Percentiles rank a stretch among this genome's conserved stretches.
Evolutionary conservation across 345 rosid species (phyloP).

Genomic region (Eucalyptus brandiana): DNA sequence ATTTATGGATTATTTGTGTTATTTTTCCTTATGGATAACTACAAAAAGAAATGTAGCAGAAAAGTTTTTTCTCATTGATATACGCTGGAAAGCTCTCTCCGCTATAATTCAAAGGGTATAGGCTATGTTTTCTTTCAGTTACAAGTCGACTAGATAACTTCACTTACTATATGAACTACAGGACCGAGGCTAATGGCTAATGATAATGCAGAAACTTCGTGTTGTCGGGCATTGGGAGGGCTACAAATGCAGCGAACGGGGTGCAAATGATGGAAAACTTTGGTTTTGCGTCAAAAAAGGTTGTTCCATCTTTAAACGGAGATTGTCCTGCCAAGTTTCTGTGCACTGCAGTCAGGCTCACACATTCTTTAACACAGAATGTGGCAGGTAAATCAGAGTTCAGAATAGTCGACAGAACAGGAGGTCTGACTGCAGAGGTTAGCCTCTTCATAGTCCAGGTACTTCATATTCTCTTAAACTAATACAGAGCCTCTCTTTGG

Average conservation of each 20-base stretch:
- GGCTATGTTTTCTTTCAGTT: neutral
- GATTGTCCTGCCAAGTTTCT: conserved; percentile 4
- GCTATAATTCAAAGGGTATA: conserved; percentile 16
- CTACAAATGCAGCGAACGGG: neutral
- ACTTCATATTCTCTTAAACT: neutral
- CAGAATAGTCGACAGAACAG: conserved; percentile 4
- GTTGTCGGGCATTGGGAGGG: conserved; percentile 22
- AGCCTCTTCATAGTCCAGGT: neutral
- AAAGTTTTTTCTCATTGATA: conserved; percentile 23
- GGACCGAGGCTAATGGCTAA: neutral
- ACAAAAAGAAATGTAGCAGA: conserved; percentile 13
- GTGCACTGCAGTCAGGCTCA: neutral
- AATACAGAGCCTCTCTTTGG: neutral
- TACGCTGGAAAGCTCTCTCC: conserved; percentile 15
- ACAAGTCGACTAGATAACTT: neutral
- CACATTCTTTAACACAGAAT: neutral
- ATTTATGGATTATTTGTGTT: neutral
- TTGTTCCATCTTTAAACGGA: neutral
- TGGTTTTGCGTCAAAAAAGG: conserved; percentile 20
- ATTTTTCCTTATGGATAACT: conserved; percentile 34
- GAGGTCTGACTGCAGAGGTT: conserved; percentile 25
- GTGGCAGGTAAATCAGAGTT: conserved; percentile 3
- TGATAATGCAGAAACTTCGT: conserved; percentile 4
- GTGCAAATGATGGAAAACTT: neutral
- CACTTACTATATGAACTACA: neutral